These are phyloP conservation scores for Thielaviopsis populi DNA, from an alignment of 2,329 filamentous ascomycete species.

Conservation along the genomic window DNA sequence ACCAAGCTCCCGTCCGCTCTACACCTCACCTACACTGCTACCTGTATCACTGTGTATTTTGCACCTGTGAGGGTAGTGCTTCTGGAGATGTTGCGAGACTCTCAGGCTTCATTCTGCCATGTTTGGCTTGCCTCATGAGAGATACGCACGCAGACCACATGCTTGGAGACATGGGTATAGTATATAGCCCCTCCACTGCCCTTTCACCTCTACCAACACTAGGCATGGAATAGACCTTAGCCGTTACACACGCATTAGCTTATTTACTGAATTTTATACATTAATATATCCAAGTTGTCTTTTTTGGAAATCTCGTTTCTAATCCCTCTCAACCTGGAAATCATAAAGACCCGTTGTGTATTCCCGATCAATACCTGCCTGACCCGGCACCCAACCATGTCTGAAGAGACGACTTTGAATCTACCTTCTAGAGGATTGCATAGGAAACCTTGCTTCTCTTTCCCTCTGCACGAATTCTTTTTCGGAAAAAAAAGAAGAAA, in stretches of 20 bases:
- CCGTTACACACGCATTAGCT: not conserved
- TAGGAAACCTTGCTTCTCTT: not conserved
- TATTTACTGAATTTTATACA: not conserved
- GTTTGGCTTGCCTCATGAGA: no score
- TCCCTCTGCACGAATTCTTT: not conserved
- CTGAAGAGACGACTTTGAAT: not conserved
- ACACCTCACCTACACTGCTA: no score
- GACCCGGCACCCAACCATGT: not conserved
- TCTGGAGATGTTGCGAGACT: no score
- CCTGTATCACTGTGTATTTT: no score
- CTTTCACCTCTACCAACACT: no score
- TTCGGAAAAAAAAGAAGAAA: not conserved
- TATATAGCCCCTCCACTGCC: no score
- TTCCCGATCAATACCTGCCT: not conserved
- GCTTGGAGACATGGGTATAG: no score
- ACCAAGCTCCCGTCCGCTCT: not conserved
- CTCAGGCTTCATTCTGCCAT: no score
- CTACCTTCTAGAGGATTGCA: not conserved
- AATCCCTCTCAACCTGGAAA: not conserved
- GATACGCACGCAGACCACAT: no score
- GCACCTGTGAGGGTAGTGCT: no score
- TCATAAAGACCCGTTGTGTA: not conserved
- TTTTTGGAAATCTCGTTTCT: not conserved
- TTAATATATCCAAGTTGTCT: slow-evolving; percentile 2
- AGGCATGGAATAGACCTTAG: no score